Evolutionary conservation across 2,329 filamentous ascomycete species (phyloP).

Genomic region (Phaeosphaeria sp.): DNA sequence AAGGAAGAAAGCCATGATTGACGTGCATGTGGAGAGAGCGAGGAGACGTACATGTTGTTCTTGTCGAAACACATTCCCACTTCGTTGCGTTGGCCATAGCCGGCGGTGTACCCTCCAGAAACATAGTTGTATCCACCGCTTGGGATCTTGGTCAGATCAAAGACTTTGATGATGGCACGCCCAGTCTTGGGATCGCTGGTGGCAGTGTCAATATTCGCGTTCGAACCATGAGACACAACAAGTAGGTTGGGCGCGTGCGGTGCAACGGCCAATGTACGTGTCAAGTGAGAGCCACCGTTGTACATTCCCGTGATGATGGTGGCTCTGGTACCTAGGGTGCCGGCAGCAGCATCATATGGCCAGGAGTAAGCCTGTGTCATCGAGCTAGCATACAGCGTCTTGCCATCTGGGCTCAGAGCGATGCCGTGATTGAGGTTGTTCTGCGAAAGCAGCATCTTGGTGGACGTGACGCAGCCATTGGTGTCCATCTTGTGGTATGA

Average conservation of each 20-base stretch:
- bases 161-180: slow-evolving; percentile 70
- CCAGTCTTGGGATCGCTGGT: slow-evolving; percentile 61
- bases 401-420: slow-evolving; percentile 54
- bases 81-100: slow-evolving; percentile 75
- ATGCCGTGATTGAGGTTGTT: slow-evolving; percentile 59
- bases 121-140: slow-evolving; percentile 56
- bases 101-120: slow-evolving; percentile 57
- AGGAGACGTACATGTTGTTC: slow-evolving; percentile 56
- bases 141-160: slow-evolving; percentile 55
- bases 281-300: slow-evolving; percentile 63
- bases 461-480: slow-evolving; percentile 39
- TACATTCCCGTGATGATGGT: slow-evolving; percentile 68
- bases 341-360: slow-evolving; percentile 64
- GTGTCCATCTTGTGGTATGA: slow-evolving; percentile 36
- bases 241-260: slow-evolving; percentile 62
- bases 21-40: neutral
- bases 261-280: slow-evolving; percentile 70
- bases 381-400: slow-evolving; percentile 62
- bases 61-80: slow-evolving; percentile 63
- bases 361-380: slow-evolving; percentile 66
- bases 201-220: slow-evolving; percentile 65
- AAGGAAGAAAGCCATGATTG: slow-evolving; percentile 1
- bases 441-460: slow-evolving; percentile 40
- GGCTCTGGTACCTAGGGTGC: slow-evolving; percentile 56
- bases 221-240: slow-evolving; percentile 70